phyloP scores from a whole-genome alignment of 2,329 filamentous ascomycete species.

The Dothideomycetes sp. region DNA sequence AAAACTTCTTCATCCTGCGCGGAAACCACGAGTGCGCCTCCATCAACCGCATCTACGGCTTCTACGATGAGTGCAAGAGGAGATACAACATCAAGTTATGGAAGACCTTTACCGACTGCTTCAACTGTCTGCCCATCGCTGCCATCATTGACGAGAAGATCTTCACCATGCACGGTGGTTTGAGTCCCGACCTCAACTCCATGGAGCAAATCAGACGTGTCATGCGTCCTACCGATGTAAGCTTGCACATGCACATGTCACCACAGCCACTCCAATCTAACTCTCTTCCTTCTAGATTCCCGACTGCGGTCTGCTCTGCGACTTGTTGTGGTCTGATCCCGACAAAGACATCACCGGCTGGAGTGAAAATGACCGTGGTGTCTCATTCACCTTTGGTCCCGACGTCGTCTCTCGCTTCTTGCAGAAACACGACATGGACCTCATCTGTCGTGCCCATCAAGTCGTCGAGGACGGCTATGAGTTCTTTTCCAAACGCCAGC shows the following conservation, averaged over 20 bases:
- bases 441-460: slow-evolving; percentile 97
- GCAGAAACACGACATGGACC: slow-evolving; percentile 98
- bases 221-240: slow-evolving; percentile 96
- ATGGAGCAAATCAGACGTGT: slow-evolving; percentile 99
- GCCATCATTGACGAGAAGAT: slow-evolving; percentile 99
- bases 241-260: too few relatives aligned
- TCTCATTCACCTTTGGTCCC: slow-evolving; percentile 96
- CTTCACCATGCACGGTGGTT: slow-evolving; percentile 97
- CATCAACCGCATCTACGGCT: slow-evolving; percentile 98
- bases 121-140: slow-evolving; percentile 96
- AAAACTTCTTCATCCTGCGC: slow-evolving; percentile 98
- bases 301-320: slow-evolving; percentile 92
- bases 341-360: slow-evolving; percentile 99
- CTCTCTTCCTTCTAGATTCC: slow-evolving; percentile 57
- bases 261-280: slow-evolving; percentile 11
- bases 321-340: slow-evolving; percentile 96
- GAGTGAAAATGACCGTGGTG: slow-evolving; percentile 98
- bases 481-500: slow-evolving; percentile 96
- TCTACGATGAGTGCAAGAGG: slow-evolving; percentile 99
- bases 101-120: slow-evolving; percentile 99
- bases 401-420: slow-evolving; percentile 96
- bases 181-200: slow-evolving; percentile 94
- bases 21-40: slow-evolving; percentile 99
- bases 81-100: slow-evolving; percentile 99
- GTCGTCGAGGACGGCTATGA: slow-evolving; percentile 99